phyloP scores from a whole-genome alignment of 164 flowering plant species.

The Magnolia sinica region DNA sequence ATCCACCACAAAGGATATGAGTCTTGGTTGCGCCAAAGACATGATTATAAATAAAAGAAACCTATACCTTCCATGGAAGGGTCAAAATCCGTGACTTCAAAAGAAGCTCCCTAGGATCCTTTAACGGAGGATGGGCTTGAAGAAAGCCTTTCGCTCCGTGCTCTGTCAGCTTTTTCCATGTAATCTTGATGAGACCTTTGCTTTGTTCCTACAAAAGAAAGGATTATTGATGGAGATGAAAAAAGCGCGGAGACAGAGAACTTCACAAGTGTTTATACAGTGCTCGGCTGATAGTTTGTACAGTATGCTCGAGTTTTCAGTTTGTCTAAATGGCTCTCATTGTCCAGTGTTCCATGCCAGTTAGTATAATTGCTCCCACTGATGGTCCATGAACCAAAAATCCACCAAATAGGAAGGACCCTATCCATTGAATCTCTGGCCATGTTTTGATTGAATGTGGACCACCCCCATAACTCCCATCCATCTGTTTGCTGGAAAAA shows the following conservation, averaged over 20 bases:
- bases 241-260: neutral
- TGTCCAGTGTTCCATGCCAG: too few species aligned
- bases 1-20: neutral
- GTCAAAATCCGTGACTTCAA: constrained; percentile 7
- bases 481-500: too few species aligned
- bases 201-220: constrained; percentile 47
- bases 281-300: neutral
- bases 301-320: neutral
- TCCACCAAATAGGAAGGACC: too few species aligned
- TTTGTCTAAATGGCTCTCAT: too few species aligned
- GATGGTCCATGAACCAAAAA: too few species aligned
- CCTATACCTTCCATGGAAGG: neutral
- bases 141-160: constrained; percentile 73
- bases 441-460: too few species aligned
- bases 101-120: constrained; percentile 18
- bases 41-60: neutral
- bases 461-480: too few species aligned
- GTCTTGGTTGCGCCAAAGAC: neutral
- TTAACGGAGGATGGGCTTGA: constrained; percentile 46
- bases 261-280: too few species aligned
- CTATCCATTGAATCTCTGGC: too few species aligned
- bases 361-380: too few species aligned
- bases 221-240: neutral
- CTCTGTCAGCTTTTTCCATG: constrained; percentile 88
- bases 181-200: constrained; percentile 92